Base-by-base conservation (phyloP, 2,329 filamentous ascomycete genomes). In the Fusarium musae region DNA sequence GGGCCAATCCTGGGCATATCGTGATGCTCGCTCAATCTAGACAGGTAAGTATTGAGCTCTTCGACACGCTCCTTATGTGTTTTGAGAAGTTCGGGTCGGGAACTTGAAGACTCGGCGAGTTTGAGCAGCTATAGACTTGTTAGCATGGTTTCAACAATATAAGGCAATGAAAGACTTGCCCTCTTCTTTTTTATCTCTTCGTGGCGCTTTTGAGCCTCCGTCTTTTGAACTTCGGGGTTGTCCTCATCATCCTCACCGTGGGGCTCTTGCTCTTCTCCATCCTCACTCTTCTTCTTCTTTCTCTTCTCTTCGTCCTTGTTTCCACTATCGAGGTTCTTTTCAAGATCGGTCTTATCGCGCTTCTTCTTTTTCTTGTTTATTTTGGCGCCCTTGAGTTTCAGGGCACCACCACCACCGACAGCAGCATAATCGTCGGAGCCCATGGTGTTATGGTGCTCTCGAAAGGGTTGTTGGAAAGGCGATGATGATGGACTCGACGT, bases 61-160 rank as follows among this genome's bases (percentile, higher is more conserved):
- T 98, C 95, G 47, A 99, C 96, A 16, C 94, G 91, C 85, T 99
- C 93, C 82, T 98, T 98, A 83, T 99, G 96, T 36, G 95, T 97
- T 87, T 98, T 98, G 75, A 96, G 90, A 21, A 97, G 92, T 80
- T 98, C 95, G 19, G 92, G 90, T 53, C 86, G 82, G 12, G 85
- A 81, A 11, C 83, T 83, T 5, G 86, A 85, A 7, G 85, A 84
- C 79, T 93, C 91, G 49, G 97, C 85, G 70, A 94, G 87, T 78
- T 97, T 92, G 77, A 96, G 90, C 78, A 98, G 85, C 94, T 96
- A 75, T 69, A 39, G 42, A 28, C 7, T 52, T 52, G 59, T 73
- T 46, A 73, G 68, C 34, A 46, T 28, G 34, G 19, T 59, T 54
- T 44, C 60, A 53, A 53, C 19, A 36, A 17, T 8, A 16, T 4